A percentile compares a stretch with the other conserved stretches of the same genome.
These are phyloP conservation scores for Colletotrichum tropicicola DNA, from an alignment of 2,329 filamentous ascomycete genomes.

Conservation along the genomic window DNA sequence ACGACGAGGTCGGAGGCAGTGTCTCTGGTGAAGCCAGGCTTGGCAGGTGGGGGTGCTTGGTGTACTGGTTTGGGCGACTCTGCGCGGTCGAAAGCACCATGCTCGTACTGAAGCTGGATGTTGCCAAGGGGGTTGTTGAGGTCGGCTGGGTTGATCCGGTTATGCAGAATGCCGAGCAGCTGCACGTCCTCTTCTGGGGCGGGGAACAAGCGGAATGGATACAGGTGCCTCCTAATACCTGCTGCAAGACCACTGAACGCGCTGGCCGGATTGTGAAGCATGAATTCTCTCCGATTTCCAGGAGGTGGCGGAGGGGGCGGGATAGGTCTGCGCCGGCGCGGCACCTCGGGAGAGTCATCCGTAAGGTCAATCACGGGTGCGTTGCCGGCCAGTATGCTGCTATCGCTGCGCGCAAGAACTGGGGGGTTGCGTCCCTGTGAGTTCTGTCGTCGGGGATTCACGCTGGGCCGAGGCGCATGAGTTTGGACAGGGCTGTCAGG, in stretches of 20 bases:
- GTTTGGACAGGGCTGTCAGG: slow-evolving; percentile 52
- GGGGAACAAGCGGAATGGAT: slow-evolving; percentile 20
- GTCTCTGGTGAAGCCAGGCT: slow-evolving; percentile 82
- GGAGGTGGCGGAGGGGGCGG: slow-evolving; percentile 29
- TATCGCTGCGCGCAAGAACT: slow-evolving; percentile 53
- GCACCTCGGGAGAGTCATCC: slow-evolving; percentile 48
- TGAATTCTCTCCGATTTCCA: slow-evolving; percentile 16
- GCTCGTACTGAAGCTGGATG: slow-evolving; percentile 33
- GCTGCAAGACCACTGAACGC: slow-evolving; percentile 26
- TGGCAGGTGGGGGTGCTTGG: slow-evolving; percentile 70
- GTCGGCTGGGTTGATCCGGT: slow-evolving; percentile 16
- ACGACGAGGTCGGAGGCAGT: slow-evolving; percentile 77
- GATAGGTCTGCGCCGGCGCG: slow-evolving; percentile 14
- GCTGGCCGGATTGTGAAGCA: not conserved
- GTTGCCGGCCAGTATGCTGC: slow-evolving; percentile 46
- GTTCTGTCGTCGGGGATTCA: slow-evolving; percentile 52
- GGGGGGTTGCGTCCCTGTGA: slow-evolving; percentile 52
- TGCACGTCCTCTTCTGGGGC: slow-evolving; percentile 24
- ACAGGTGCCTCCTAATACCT: slow-evolving; percentile 7
- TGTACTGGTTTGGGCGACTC: slow-evolving; percentile 57
- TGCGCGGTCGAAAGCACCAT: slow-evolving; percentile 40
- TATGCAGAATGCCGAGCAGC: slow-evolving; percentile 21
- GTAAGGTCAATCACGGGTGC: slow-evolving; percentile 62
- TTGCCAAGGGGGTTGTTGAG: slow-evolving; percentile 29
- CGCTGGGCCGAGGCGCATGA: slow-evolving; percentile 26